Evolutionary conservation across 768 basidiomycete species (phyloP).

Genomic region (Dendrothele bispora): DNA sequence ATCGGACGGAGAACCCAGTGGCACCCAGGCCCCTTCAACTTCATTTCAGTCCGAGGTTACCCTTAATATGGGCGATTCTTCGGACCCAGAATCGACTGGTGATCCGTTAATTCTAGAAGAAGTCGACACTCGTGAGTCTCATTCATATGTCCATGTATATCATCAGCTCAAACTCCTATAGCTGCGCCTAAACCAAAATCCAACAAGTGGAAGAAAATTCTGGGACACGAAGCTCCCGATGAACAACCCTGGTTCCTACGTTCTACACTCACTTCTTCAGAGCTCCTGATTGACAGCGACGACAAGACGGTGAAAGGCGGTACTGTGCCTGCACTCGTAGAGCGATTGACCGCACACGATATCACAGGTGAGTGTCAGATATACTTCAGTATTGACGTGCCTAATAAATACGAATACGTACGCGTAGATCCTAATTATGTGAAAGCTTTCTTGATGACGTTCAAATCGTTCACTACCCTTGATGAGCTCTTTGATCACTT

Average conservation of each 20-base stretch:
- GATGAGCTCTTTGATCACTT: constrained; percentile 83
- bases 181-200: too few species aligned
- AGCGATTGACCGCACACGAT: constrained; percentile 89
- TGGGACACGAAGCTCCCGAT: constrained; percentile 24
- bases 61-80: not conserved
- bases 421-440: constrained; percentile 71
- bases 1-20: too few species aligned
- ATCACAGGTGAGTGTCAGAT: constrained; percentile 61
- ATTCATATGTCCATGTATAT: too few species aligned
- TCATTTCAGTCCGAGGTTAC: not conserved
- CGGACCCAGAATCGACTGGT: too few species aligned
- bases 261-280: constrained; percentile 70
- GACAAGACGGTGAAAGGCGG: constrained; percentile 85
- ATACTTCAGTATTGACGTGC: constrained; percentile 3
- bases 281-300: constrained; percentile 85
- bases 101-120: too few species aligned
- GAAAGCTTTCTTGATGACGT: constrained; percentile 93
- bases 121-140: too few species aligned
- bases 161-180: too few species aligned
- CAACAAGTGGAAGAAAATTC: constrained; percentile 28
- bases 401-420: not conserved
- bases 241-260: constrained; percentile 80
- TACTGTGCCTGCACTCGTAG: constrained; percentile 82
- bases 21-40: not conserved
- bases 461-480: constrained; percentile 88